Evolutionary conservation across 2,329 filamentous ascomycete species (phyloP).

Genomic region (Sclerotiophoma versabilis): DNA sequence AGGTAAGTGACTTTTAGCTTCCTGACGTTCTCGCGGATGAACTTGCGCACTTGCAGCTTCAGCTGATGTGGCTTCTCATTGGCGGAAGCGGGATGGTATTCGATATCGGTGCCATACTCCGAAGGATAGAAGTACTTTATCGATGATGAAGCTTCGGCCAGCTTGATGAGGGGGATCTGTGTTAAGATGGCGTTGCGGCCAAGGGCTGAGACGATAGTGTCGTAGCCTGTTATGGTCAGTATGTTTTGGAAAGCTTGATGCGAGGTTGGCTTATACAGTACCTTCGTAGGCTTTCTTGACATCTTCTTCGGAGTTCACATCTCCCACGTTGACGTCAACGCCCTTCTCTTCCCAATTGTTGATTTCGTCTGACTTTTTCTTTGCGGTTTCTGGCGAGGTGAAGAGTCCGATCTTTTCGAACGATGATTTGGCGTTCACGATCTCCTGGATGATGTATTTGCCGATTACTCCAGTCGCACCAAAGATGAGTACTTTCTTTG

Average conservation of each 20-base stretch:
- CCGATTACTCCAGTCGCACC: slow-evolving; percentile 63
- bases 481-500: slow-evolving; percentile 59
- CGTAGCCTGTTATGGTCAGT: slow-evolving; percentile 54
- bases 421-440: slow-evolving; percentile 53
- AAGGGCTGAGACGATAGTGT: slow-evolving; percentile 71
- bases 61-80: slow-evolving; percentile 72
- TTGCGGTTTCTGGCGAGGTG: slow-evolving; percentile 62
- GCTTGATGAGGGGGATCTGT: slow-evolving; percentile 67
- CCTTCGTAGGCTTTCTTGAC: slow-evolving; percentile 64
- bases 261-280: slow-evolving; percentile 20
- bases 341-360: slow-evolving; percentile 56
- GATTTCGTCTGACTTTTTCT: slow-evolving; percentile 59
- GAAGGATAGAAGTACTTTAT: slow-evolving; percentile 72
- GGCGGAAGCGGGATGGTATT: slow-evolving; percentile 67
- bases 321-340: slow-evolving; percentile 63
- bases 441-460: slow-evolving; percentile 58
- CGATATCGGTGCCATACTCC: slow-evolving; percentile 50
- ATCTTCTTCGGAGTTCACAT: slow-evolving; percentile 60
- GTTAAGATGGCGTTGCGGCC: slow-evolving; percentile 68
- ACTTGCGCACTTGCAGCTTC: slow-evolving; percentile 72
- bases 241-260: background rate
- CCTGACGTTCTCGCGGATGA: slow-evolving; percentile 61
- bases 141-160: slow-evolving; percentile 62
- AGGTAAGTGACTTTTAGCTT: slow-evolving; percentile 69
- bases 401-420: slow-evolving; percentile 63